Evolutionary conservation across 2,329 filamentous ascomycete genomes (phyloP), one percentile per base, ranked within the genome.

Genomic region (Fusarium marasasianum): DNA sequence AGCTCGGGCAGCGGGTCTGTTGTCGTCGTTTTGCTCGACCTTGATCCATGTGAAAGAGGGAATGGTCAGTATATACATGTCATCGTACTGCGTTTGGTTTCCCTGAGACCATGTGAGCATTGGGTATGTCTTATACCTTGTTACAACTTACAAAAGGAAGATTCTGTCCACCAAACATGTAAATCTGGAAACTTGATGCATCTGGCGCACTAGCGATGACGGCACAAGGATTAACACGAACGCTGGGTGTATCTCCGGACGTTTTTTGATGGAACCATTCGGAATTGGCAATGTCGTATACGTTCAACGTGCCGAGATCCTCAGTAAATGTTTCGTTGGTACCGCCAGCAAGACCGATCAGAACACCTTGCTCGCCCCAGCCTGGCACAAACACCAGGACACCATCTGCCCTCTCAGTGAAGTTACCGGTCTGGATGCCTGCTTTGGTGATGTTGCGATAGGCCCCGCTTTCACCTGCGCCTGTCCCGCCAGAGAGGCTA

Each of bases 91-190:
- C 1, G 81, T 84, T 79, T 89, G 87, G 38, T 83, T 80, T 62
- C 82, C 79, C 83, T 85, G 29, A 56, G 10, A n/a, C 14, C 22
- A 31, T 31, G 57, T 79, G 62, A 70, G 71, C 15, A 54, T 56
- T 12, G 45, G 35, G 26, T 44, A 41, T 14, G 14, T 37, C 14
- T 20, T 9, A 20, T 18, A 26, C 20, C n/a, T n/a, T 31, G 26
- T 20, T 14, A 38, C 40, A 22, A 79, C 83, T 77, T 75, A 85
- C 90, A 67, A 86, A 88, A 2, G 93, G 92, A 33, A 95, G 84
- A 73, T 93, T 93, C 79, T 95, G 93, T 0, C 93, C 93, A 18
- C 92, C 93, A 78, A 92, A 95, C 83, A 95, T 88, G 82, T 95
- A 94, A 50, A 95, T 87, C 78, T 95, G 93, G 79, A 94, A 93